phyloP scores from a whole-genome alignment of 148 eudicot genomes.

The Salicornia ramosissima region DNA sequence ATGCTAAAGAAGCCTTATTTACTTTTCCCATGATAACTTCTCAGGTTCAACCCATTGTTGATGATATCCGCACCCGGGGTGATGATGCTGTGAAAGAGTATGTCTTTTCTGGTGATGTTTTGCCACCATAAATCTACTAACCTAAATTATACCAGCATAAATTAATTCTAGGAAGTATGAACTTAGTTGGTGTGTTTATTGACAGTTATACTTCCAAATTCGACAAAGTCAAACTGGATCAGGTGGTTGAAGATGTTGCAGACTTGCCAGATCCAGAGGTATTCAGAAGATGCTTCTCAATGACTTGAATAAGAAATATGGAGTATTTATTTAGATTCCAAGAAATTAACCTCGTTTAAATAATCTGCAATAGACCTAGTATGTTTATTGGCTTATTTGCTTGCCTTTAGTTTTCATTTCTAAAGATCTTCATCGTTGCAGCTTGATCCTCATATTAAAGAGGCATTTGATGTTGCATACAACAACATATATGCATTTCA shows the following conservation, averaged over 20 bases:
- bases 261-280: constrained; percentile 95
- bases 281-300: not conserved
- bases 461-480: constrained; percentile 98
- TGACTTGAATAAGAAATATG: not conserved
- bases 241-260: constrained; percentile 60
- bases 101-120: constrained; percentile 30
- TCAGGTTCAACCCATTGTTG: constrained; percentile 96
- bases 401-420: not conserved
- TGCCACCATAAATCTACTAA: not conserved
- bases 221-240: constrained; percentile 75
- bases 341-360: not conserved
- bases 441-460: constrained; percentile 84
- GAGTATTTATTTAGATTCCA: not conserved
- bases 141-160: too few relatives aligned
- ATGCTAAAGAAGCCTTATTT: not conserved
- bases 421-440: constrained; percentile 25
- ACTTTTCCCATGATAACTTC: constrained; percentile 3
- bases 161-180: too few relatives aligned
- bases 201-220: constrained; percentile 70
- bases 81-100: constrained; percentile 97
- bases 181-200: constrained; percentile 10
- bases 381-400: constrained; percentile 4
- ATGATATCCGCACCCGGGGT: constrained; percentile 75
- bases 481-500: constrained; percentile 93
- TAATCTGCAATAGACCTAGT: not conserved